Evolutionary conservation across 2,329 filamentous ascomycete species (phyloP), one percentile per base, ranked within the genome.

Genomic region (Colletotrichum coccodes): DNA sequence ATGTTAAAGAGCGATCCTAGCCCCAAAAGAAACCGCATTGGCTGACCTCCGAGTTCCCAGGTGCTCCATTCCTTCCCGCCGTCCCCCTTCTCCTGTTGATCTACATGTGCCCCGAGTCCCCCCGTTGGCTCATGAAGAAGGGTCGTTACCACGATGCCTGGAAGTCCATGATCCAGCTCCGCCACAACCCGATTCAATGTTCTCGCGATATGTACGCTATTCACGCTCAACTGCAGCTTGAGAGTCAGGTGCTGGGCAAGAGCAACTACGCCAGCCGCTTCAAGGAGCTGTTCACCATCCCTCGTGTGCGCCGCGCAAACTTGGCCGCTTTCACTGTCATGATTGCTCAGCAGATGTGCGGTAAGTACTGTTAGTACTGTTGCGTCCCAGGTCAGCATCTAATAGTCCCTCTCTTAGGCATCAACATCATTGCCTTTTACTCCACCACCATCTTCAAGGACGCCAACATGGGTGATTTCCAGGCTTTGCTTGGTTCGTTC

Each of bases 381-480:
- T n/a, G n/a, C n/a, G n/a, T 23, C 16, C 5, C n/a, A 40, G 6
- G 21, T 16, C 6, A 3, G 14, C 12, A 23, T n/a, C 57, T 28
- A 38, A 58, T 2, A 42, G 32, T 18, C 50, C 44, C 9, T 23
- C 47, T 5, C 6, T 32, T 23, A 68, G 87, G 80, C 59, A 86
- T 92, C 78, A 93, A 93, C 76, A 92, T 94, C 64, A 91, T 94
- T 63, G 90, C 91, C 1, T 94, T 94, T 78, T 94, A 94, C 79
- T 91, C 89, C 0, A 90, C 89, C 0, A 90, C 89, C 6, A 83
- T 90, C 18, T 90, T 90, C 73, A 73, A 78, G 36, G 77, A 90
- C 1, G 86, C 90, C 2, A 90, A 90, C 5, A 87, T 89, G 40
- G 78, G 68, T 47, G 78, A 84, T 1, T 86, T 86, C 53, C 80